Evolutionary conservation across 2,329 filamentous ascomycete species (phyloP).

Genomic region (Cordyceps cicadae): DNA sequence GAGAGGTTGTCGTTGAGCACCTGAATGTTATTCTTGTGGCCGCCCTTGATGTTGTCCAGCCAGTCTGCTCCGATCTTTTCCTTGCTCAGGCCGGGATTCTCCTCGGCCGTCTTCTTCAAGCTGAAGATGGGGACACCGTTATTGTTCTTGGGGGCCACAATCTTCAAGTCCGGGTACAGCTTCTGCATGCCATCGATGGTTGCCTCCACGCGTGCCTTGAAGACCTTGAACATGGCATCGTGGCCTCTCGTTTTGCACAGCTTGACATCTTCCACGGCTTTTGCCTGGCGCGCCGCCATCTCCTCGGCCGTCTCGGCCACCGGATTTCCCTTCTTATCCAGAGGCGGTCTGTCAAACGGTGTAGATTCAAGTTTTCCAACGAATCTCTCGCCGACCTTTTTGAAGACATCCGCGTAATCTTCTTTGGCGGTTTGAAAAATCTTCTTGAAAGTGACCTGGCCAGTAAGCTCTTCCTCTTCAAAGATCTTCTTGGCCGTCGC

Average conservation of each 20-base stretch:
- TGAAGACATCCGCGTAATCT: background rate
- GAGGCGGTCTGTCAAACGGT: background rate
- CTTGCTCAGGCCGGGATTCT: background rate
- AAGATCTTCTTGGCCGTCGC: background rate
- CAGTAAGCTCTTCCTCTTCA: background rate
- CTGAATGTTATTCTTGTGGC: background rate
- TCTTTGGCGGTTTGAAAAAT: background rate
- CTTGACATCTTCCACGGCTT: too few species aligned
- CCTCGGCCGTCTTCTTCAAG: background rate
- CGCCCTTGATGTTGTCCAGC: background rate
- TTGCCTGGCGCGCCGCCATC: background rate
- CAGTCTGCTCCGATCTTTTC: background rate
- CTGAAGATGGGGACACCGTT: background rate
- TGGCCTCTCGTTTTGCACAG: too few species aligned
- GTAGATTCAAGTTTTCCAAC: background rate
- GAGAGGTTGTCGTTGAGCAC: background rate
- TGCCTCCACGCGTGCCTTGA: too few species aligned
- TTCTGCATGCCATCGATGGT: too few species aligned
- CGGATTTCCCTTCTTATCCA: background rate
- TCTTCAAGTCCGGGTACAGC: too few species aligned
- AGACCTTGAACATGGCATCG: too few species aligned
- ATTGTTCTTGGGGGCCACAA: background rate
- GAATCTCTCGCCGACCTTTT: background rate
- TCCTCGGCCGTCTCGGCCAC: too few species aligned
- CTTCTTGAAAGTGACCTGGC: background rate